Percentiles rank a stretch among this genome's conserved stretches.
phyloP scores from a whole-genome alignment of 116 monocot genomes.

The Trichopus zeylanicus region DNA sequence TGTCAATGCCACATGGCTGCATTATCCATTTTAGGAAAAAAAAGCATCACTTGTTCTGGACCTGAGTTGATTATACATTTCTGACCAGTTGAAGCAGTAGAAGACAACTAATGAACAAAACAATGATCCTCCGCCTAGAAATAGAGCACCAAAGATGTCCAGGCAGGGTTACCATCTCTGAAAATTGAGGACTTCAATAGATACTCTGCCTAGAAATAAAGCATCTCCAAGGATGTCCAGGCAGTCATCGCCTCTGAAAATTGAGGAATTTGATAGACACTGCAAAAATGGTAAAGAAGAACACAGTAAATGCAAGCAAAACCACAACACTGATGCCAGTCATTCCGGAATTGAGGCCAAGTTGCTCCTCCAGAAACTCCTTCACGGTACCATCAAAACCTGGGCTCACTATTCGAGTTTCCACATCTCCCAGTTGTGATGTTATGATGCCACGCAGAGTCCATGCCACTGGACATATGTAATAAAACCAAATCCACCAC shows the following conservation, averaged over 20 bases:
- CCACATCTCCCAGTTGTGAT: slow-evolving; percentile 51
- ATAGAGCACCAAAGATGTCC: too few species aligned
- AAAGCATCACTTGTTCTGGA: too few species aligned
- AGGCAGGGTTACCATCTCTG: too few species aligned
- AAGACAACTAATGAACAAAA: too few species aligned
- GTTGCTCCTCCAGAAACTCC: slow-evolving; percentile 21
- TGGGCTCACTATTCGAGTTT: slow-evolving; percentile 23
- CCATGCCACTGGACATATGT: slow-evolving; percentile 47
- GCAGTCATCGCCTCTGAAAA: slow-evolving; percentile 34
- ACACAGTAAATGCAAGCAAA: slow-evolving; percentile 23
- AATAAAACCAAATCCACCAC: slow-evolving; percentile 67
- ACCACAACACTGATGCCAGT: slow-evolving; percentile 8
- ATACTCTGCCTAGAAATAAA: too few species aligned
- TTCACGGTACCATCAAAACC: slow-evolving; percentile 37
- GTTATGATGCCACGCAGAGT: slow-evolving; percentile 51
- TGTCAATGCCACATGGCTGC: too few species aligned
- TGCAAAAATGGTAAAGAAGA: slow-evolving; percentile 36
- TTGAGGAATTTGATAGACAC: slow-evolving; percentile 34
- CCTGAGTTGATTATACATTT: too few species aligned
- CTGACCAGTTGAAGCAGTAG: too few species aligned
- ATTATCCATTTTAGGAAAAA: too few species aligned
- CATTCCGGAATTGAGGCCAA: slow-evolving; percentile 35
- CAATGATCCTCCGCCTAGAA: too few species aligned
- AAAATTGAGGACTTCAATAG: too few species aligned
- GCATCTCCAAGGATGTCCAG: neutral